phyloP scores from a whole-genome alignment of 148 eudicot species.

The Rhododendron henanense region DNA sequence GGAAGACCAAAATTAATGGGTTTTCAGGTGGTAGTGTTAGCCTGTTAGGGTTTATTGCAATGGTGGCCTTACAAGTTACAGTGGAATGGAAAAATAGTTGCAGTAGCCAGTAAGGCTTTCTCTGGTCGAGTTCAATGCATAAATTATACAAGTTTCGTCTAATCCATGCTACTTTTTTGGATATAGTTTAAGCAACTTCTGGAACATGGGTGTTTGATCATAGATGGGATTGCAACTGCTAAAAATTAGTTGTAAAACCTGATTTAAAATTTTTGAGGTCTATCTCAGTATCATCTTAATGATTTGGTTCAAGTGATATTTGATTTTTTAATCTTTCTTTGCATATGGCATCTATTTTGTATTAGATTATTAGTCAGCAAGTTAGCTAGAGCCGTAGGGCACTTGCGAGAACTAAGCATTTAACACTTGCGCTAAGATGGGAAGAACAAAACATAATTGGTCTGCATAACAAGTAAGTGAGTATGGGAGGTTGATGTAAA shows the following conservation, averaged over 20 bases:
- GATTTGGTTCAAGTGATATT: background rate
- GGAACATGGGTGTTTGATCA: background rate
- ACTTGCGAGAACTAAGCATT: background rate
- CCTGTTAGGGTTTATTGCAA: background rate
- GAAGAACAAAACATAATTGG: background rate
- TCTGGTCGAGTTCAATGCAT: background rate
- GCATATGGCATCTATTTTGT: background rate
- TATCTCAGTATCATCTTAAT: background rate
- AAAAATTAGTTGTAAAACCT: background rate
- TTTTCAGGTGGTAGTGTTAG: background rate
- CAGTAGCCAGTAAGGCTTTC: background rate
- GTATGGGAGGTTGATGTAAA: background rate
- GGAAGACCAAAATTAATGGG: background rate
- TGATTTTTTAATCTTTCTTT: background rate
- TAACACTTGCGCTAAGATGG: background rate
- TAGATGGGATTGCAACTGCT: background rate
- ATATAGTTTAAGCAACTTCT: background rate
- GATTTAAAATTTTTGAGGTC: background rate
- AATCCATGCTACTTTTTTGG: background rate
- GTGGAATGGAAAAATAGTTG: background rate
- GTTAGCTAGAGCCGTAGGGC: background rate
- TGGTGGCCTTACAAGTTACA: background rate
- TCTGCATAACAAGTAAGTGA: background rate
- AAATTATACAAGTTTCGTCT: background rate
- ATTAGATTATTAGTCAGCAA: background rate